Percentiles rank a stretch among this genome's conserved stretches.
Conservation (phyloP, 345 rosid species). For the Rubroshorea leprosula region DNA sequence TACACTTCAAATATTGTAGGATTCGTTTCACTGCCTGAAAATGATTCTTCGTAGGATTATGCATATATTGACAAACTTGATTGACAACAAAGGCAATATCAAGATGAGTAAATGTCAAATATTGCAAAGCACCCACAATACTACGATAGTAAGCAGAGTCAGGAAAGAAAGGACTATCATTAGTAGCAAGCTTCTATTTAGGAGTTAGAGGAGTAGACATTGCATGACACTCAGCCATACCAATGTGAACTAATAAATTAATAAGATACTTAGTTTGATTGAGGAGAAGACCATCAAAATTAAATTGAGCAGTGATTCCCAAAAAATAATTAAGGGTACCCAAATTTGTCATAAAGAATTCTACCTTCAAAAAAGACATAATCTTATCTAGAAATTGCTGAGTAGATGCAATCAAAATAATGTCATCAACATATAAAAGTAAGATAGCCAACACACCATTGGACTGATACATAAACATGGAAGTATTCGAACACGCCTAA, state of each 20-base stretch:
- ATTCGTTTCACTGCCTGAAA: not conserved
- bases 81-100: too few species aligned
- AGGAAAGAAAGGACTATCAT: not conserved
- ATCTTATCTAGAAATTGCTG: too few species aligned
- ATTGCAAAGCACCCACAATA: too few species aligned
- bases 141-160: not conserved
- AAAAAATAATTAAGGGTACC: too few species aligned
- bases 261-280: not conserved
- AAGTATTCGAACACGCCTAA: not conserved
- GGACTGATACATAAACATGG: not conserved
- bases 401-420: too few species aligned
- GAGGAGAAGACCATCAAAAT: not conserved
- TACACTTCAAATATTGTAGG: not conserved
- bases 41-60: not conserved
- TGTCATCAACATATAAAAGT: not conserved
- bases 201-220: not conserved
- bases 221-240: not conserved
- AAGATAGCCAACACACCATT: not conserved
- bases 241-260: not conserved
- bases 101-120: too few species aligned
- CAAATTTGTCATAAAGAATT: too few species aligned
- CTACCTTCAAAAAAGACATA: too few species aligned
- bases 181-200: not conserved
- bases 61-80: too few species aligned
- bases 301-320: too few species aligned